Base-by-base conservation (phyloP, 495 filamentous ascomycete species). In the Aspergillus steynii region DNA sequence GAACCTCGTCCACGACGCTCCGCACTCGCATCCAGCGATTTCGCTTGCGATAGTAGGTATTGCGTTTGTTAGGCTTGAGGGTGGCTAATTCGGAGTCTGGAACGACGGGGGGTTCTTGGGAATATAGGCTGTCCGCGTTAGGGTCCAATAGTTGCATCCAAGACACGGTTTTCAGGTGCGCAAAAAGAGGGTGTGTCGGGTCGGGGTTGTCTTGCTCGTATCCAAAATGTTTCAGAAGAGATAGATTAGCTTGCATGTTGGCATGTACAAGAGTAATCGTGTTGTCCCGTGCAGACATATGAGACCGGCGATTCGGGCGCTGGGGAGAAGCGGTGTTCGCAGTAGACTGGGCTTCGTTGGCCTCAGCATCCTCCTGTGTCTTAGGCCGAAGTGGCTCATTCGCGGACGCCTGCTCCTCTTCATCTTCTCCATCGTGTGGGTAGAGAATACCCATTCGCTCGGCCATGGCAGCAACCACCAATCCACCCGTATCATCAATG, bases 101-200 rank as follows among this genome's bases (percentile, higher is more conserved):
- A 6, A 86, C 71, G 0, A 65, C 60, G 2, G 85, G 75, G 0
- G 88, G 83, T 29, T 88, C 84, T 9, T 80, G 77, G 8, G 79
- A 68, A 68, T 93, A 93, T 10, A 88, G 85, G 5, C 80, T 80
- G 72, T 98, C 95, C 0, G 80, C 68, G 29, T 81, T 71, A 0
- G 95, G 95, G 47, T 88, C 80, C 25, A 96, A 73, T 20, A 99
- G 82, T 75, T 97, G 93, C 1, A 99, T 82, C 92, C 93, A 98
- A 48, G 90, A 92, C 46, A 97, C 77, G 0, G 86, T 85, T 69
- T 92, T 89, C 28, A 99, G 86, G 70, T 94, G 89, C 20, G 82
- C 86, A 74, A 86, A 80, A 4, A 99, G 84, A 0, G 95, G 95
- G 58, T 99, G 96, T 0, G 80, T 71, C 55, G 86, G 81, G 50